A percentile compares a stretch with the other conserved stretches of the same genome.
Conservation (phyloP, 2,329 filamentous ascomycete genomes). For the Coniochaeta sp. region DNA sequence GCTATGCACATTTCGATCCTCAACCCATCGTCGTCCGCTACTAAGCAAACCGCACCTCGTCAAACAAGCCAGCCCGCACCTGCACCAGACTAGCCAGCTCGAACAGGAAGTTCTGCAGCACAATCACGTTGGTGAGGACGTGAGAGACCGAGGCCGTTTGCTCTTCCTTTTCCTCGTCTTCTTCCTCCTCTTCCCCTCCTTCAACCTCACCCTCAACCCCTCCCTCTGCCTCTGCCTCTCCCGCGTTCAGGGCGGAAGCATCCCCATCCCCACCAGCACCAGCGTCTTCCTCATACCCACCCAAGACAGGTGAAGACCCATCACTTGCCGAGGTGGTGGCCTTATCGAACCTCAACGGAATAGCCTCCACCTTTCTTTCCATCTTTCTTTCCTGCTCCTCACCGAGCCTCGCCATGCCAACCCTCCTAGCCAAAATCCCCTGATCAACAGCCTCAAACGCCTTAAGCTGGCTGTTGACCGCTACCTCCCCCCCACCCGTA, state of each 20-base stretch:
- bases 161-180: slow-evolving; percentile 15
- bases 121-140: slow-evolving; percentile 70
- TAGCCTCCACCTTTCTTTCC: slow-evolving; percentile 29
- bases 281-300: slow-evolving; percentile 13
- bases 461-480: slow-evolving; percentile 44
- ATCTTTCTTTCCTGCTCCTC: no score
- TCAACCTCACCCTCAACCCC: no score
- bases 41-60: slow-evolving; percentile 63
- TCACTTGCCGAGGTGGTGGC: no score
- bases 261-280: no score
- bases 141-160: slow-evolving; percentile 63
- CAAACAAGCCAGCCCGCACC: slow-evolving; percentile 67
- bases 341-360: slow-evolving; percentile 39
- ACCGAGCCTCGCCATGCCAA: slow-evolving; percentile 40
- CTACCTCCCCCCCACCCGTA: no score
- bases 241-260: no score
- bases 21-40: slow-evolving; percentile 1
- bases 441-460: slow-evolving; percentile 60
- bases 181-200: slow-evolving; percentile 16
- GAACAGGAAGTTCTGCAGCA: slow-evolving; percentile 73
- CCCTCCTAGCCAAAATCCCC: slow-evolving; percentile 48
- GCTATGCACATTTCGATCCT: no score
- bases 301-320: not conserved
- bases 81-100: slow-evolving; percentile 71
- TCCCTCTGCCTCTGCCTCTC: no score